A percentile compares a stretch with the other conserved stretches of the same genome.
These are phyloP conservation scores for Xylariales sp. DNA, from an alignment of 2,329 filamentous ascomycete genomes.

Conservation along the genomic window DNA sequence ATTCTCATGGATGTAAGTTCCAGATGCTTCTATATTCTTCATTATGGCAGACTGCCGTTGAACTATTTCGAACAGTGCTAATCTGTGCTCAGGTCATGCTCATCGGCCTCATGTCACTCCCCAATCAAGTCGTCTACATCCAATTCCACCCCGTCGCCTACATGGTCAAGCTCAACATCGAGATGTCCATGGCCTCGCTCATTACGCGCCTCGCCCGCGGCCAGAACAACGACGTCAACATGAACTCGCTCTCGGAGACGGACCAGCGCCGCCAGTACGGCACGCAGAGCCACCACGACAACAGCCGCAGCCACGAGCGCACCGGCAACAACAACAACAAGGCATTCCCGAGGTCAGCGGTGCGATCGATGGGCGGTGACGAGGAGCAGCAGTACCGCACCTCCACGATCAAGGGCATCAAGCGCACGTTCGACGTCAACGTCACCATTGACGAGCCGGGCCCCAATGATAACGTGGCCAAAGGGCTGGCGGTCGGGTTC, in stretches of 20 bases:
- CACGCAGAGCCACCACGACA: not conserved
- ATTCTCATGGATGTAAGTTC: slow-evolving; percentile 41
- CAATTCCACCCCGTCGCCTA: slow-evolving; percentile 38
- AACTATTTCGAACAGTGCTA: not conserved
- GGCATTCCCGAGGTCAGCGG: slow-evolving; percentile 24
- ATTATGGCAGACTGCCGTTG: slow-evolving; percentile 10
- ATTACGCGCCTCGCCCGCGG: slow-evolving; percentile 23
- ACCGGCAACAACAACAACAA: too few species aligned
- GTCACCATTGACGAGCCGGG: slow-evolving; percentile 21
- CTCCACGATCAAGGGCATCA: slow-evolving; percentile 13
- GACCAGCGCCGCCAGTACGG: slow-evolving; percentile 3
- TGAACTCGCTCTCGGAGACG: slow-evolving; percentile 4
- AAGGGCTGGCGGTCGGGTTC: slow-evolving; percentile 17
- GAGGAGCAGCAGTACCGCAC: slow-evolving; percentile 30
- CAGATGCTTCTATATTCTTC: not conserved
- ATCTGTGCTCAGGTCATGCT: slow-evolving; percentile 19
- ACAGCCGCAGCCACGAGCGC: slow-evolving; percentile 4
- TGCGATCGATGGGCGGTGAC: slow-evolving; percentile 42
- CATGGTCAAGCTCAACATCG: slow-evolving; percentile 44
- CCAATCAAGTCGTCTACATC: slow-evolving; percentile 42
- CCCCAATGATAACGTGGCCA: not conserved
- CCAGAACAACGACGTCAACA: slow-evolving; percentile 1
- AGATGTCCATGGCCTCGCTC: slow-evolving; percentile 47
- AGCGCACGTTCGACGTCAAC: slow-evolving; percentile 7
- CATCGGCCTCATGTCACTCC: slow-evolving; percentile 41